Evolutionary conservation across 2,329 filamentous ascomycete species (phyloP), one percentile per base, ranked within the genome.

Genomic region (Fusarium oligoseptatum): DNA sequence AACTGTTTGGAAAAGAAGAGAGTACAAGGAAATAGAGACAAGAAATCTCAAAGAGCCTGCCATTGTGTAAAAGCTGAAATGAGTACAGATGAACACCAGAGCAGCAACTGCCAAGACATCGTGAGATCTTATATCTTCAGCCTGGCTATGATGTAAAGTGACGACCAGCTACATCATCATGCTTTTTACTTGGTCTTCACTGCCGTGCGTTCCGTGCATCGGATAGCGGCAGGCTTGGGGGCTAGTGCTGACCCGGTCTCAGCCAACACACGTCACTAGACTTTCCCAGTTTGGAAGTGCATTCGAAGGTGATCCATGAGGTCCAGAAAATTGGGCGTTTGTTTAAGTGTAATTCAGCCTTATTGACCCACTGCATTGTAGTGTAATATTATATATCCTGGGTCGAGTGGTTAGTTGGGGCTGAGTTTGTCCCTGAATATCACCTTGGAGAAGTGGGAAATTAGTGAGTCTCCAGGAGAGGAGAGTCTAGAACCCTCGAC

Each of bases 191-290:
- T 27, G 32, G 17, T 15, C 34, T 32, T 32, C 39, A 20, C 45
- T 58, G 50, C 71, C 67, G 67, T 55, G 29, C 37, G 36, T 68
- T 61, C 63, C 71, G 71, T 24, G 24, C 20, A 50, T 27, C 39
- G 24, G 27, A 65, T 36, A 22, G 29, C 39, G 39, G 52, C 52
- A 60, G 20, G 24, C 37, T 43, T 32, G 57, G 37, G 37, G 37
- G 37, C 32, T 60, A 60, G 58, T 45, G 58, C 58, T 60, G 58
- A 60, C 58, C 15, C 1, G 24, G 15, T n/a, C 48, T 52, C 24
- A 52, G 48, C 48, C 48, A 52, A 52, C 48, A 52, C 48, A 52
- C 48, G 48, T 52, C 48, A 52, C 48, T 27, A 12, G 24, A n/a
- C 24, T 50, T 50, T 17, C 45, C 45, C 15, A 12, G 24, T 4